Evolutionary conservation across 805 yeast genomes (phyloP).

Genomic region (Ogataea ganodermae): DNA sequence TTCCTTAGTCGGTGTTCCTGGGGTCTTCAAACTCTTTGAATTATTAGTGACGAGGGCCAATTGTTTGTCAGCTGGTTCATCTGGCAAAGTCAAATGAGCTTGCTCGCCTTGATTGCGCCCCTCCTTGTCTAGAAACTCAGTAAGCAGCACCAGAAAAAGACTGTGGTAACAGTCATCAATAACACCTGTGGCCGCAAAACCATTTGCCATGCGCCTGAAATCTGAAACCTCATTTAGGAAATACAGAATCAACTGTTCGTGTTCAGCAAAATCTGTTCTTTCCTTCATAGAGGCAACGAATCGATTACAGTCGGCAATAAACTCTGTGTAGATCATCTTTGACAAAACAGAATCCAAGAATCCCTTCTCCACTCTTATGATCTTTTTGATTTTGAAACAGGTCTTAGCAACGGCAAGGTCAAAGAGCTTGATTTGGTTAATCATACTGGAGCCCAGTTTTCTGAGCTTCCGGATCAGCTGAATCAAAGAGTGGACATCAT

Average conservation of each 20-base stretch:
- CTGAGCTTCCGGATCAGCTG: conserved; percentile 73
- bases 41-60: conserved; percentile 11
- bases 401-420: conserved; percentile 56
- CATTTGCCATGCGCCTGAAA: conserved; percentile 71
- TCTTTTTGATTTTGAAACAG: conserved; percentile 52
- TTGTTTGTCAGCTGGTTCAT: conserved; percentile 7
- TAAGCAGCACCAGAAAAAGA: conserved; percentile 53
- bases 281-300: conserved; percentile 28
- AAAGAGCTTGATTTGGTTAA: conserved; percentile 64
- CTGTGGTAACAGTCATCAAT: conserved; percentile 74
- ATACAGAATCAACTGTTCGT: conserved; percentile 42
- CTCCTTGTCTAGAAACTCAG: conserved; percentile 20
- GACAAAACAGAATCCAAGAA: conserved; percentile 56
- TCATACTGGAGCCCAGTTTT: conserved; percentile 75
- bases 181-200: conserved; percentile 74
- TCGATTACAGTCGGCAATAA: conserved; percentile 41
- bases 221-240: conserved; percentile 56
- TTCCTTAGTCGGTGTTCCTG: conserved; percentile 32
- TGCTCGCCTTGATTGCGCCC: neutral
- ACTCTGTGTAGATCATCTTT: conserved; percentile 44
- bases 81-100: neutral
- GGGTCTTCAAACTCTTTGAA: conserved; percentile 10
- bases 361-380: conserved; percentile 43
- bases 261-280: conserved; percentile 38
- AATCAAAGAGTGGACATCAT: conserved; percentile 61